These are phyloP conservation scores for Globisporangium barbulae DNA, from an alignment of 352 stramenopile species.

Conservation along the genomic window DNA sequence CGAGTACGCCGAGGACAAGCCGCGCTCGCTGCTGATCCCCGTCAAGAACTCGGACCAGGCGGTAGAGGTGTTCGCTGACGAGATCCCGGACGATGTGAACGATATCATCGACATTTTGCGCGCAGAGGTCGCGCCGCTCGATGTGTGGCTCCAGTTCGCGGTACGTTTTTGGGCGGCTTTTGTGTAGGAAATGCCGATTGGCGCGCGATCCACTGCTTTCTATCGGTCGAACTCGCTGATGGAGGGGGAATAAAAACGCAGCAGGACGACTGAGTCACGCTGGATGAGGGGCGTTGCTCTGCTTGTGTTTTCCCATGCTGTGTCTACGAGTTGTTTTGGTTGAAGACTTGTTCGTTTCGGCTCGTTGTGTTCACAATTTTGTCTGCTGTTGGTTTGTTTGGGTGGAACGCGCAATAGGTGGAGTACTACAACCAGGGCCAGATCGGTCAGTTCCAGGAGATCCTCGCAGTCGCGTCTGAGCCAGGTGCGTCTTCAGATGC, in stretches of 20 bases:
- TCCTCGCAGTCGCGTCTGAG: conserved; percentile 76
- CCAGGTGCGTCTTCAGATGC: conserved; percentile 27
- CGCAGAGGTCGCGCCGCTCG: conserved; percentile 86
- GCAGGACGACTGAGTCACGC: neutral
- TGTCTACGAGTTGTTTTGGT: neutral
- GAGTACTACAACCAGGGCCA: conserved; percentile 88
- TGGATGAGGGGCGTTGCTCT: neutral
- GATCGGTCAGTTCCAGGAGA: conserved; percentile 82
- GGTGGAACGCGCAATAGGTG: conserved; percentile 35
- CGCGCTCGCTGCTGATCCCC: conserved; percentile 84
- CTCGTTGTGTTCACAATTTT: neutral
- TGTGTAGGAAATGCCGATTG: neutral
- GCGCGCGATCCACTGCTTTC: neutral
- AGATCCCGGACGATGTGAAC: conserved; percentile 88
- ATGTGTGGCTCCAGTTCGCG: conserved; percentile 91
- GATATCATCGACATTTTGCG: conserved; percentile 91
- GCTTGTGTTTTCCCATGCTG: neutral
- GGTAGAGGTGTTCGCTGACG: conserved; percentile 89
- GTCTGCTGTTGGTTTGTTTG: neutral
- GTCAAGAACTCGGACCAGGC: conserved; percentile 88
- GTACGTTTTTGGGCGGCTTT: conserved; percentile 29
- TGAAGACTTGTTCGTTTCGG: neutral
- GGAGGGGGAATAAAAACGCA: no score
- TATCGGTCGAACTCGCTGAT: neutral
- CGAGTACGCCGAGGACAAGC: conserved; percentile 24